Percentiles rank a stretch among this genome's conserved stretches.
Evolutionary conservation across 192 early-diverging fungal species (phyloP).

Genomic region (Podila minutissima): DNA sequence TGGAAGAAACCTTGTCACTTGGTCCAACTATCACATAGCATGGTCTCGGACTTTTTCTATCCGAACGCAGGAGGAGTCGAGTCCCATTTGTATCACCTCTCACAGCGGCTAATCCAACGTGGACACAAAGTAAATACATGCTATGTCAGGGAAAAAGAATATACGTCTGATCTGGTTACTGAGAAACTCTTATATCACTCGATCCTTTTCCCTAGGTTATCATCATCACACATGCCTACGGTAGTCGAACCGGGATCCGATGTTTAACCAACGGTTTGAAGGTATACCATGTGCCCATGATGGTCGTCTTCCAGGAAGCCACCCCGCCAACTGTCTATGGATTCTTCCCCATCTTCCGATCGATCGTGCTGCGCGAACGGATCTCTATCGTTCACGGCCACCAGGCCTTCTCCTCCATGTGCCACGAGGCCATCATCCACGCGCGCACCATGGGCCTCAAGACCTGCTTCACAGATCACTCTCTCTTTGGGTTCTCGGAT

Average conservation of each 20-base stretch:
- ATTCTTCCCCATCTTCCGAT: constrained; percentile 92
- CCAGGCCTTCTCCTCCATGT: constrained; percentile 92
- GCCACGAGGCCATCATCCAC: constrained; percentile 96
- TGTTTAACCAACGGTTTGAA: constrained; percentile 94
- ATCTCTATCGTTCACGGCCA: constrained; percentile 98
- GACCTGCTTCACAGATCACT: constrained; percentile 97
- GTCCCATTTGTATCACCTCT: constrained; percentile 91
- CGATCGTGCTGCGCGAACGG: constrained; percentile 89
- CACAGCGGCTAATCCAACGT: constrained; percentile 86
- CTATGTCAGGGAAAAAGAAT: no score
- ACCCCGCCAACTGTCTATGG: constrained; percentile 91
- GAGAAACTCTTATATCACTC: no score
- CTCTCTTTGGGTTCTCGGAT: constrained; percentile 97
- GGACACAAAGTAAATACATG: constrained; percentile 76
- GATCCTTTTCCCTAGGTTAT: constrained; percentile 62
- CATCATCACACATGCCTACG: constrained; percentile 94
- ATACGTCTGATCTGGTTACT: no score
- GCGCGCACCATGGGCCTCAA: constrained; percentile 95
- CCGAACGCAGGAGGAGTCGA: constrained; percentile 98
- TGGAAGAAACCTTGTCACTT: neutral
- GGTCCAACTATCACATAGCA: constrained; percentile 56
- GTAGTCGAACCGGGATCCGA: constrained; percentile 82
- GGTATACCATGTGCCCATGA: constrained; percentile 92
- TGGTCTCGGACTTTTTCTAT: constrained; percentile 99
- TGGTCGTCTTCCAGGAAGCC: constrained; percentile 87